Evolutionary conservation across 1,139 yeast species (phyloP), one percentile per base, ranked within the genome.

Genomic region (Blastobotrys apis): DNA sequence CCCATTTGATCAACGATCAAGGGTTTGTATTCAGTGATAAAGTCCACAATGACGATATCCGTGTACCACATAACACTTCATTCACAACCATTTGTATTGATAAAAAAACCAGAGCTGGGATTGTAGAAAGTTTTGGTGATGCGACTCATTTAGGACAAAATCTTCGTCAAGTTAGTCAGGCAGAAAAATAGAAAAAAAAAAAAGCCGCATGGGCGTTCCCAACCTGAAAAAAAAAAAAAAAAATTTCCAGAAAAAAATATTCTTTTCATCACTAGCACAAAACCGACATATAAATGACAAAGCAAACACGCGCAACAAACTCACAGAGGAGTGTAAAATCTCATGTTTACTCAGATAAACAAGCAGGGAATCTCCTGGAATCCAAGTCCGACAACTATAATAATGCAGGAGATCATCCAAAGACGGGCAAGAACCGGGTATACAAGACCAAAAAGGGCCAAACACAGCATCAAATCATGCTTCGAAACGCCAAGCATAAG

Each of bases 61-160:
- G 73, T 50, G 85, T 82, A 29, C 84, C 84, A 0, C 83, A 72
- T 60, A 85, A 85, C 62, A 84, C 94, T 1, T 81, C 90, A 1
- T 73, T 84, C 8, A 77, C 88, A 0, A 71, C 80, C 4, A 67
- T 85, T 2, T 88, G 82, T 5, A 44, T 56, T 13, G 52, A 53
- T 29, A 38, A 45, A 17, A 15, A 34, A 16, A 42, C 50, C 15
- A 39, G 37, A 13, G 20, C 37, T 6, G 59, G 60, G 15, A 41
- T 45, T 15, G 45, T 58, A 21, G 50, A 49, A 29, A 41, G 37
- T 6, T 58, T 55, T 44, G 61, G 61, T 4, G 59, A 57, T 31
- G 52, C 57, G 16, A 21, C 44, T 2, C 62, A 58, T 44, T 39
- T 58, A 22, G 34, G 42, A 3, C 33, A 30, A 6, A 29, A 37